Base-by-base conservation (phyloP, 2,329 filamentous ascomycete genomes). In the Lachnellula cervina region DNA sequence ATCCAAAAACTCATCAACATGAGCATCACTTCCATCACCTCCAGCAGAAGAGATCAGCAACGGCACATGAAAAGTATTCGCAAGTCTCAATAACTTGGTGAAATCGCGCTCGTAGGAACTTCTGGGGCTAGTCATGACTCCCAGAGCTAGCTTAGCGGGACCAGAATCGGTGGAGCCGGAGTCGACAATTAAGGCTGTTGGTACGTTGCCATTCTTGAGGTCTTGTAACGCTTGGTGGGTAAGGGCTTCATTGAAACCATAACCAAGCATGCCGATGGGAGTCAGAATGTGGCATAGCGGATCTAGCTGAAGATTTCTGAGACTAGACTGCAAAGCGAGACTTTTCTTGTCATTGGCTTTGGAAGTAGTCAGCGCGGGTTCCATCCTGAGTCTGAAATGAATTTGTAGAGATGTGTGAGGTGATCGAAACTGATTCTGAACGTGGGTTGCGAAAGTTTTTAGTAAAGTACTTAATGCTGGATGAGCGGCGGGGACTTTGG, bases 211-310 rank as follows among this genome's bases (percentile, higher is more conserved):
- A 65, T 37, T 49, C 53, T 32, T 55, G 57, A 52, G 17, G 23
- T 44, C 32, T 40, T 52, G 19, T 8, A 62, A 46, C 7, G 52
- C 47, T 21, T 50, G 23, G 5, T 44, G 49, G 49, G 19, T 70
- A 21, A 71, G 65, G 0, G 61, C 58, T 32, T 71, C 69, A 50
- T 74, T 64, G 47, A 77, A 74, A 25, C 77, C 77, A 55, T 78
- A 80, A 5, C 77, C 77, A 7, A 80, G 64, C 74, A 77, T 79
- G 32, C 74, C 77, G 14, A 77, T 72, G 0, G 77, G 76, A 0
- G 77, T 75, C 2, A 78, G 60, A 44, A 79, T 76, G 9, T 72
- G 67, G 57, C 73, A 74, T 21, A 73, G 47, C 19, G 55, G 56
- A n/a, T 44, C 28, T 8, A 44, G 42, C 19, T 44, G 42, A 19